phyloP scores from a whole-genome alignment of 2,329 filamentous ascomycete species.

The Emmonsiellopsis sp. region DNA sequence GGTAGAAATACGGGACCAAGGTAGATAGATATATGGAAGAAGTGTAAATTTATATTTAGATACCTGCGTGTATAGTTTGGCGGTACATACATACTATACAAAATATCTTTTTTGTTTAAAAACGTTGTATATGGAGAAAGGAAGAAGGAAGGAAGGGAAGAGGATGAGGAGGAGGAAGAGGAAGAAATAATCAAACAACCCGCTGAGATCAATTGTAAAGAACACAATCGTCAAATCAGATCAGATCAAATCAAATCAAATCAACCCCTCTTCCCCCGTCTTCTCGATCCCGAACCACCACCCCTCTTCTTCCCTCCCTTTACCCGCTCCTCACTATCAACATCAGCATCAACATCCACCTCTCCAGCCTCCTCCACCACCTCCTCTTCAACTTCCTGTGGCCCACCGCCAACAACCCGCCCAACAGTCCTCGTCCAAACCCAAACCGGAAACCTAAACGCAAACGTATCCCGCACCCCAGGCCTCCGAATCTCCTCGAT shows the following conservation, averaged over 20 bases:
- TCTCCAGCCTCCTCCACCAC: conserved; percentile 14
- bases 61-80: too few species aligned
- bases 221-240: neutral
- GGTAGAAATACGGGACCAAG: too few species aligned
- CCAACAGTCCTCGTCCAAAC: conserved; percentile 46
- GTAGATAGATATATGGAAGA: too few species aligned
- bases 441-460: conserved; percentile 71
- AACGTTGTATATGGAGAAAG: neutral
- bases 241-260: neutral
- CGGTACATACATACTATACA: too few species aligned
- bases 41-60: too few species aligned
- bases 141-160: neutral
- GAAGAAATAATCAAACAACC: neutral
- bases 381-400: conserved; percentile 13
- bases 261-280: neutral
- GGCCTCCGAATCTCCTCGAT: conserved; percentile 74
- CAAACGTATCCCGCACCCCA: conserved; percentile 70
- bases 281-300: neutral
- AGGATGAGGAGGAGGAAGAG: neutral
- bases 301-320: neutral
- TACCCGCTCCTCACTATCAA: neutral
- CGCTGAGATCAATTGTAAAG: neutral
- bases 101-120: too few species aligned
- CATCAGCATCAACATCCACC: neutral
- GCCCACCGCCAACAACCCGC: conserved; percentile 17